Conservation (phyloP, 1,139 yeast species). For the Debaryomycetaceae sp. region DNA sequence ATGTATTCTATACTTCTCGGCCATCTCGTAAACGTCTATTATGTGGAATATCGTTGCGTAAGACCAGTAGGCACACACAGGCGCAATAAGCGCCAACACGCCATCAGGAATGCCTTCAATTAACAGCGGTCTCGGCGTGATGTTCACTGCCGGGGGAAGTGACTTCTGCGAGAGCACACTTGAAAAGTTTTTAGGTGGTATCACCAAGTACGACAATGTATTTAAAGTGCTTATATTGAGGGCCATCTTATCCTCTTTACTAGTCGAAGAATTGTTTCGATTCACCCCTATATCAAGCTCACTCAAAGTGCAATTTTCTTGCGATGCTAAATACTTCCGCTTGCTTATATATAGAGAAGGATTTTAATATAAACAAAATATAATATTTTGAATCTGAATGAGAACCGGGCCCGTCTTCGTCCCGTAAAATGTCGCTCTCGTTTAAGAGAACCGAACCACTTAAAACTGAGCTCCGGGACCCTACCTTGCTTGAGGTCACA, state of each 20-base stretch:
- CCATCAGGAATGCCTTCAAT: conserved; percentile 69
- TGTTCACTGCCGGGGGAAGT: conserved; percentile 11
- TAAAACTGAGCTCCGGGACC: too few species aligned
- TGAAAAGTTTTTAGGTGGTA: conserved; percentile 8
- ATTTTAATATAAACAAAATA: background rate
- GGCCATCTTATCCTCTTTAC: background rate
- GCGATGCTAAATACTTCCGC: too few species aligned
- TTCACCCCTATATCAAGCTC: too few species aligned
- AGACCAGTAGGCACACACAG: conserved; percentile 81
- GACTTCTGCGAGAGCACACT: conserved; percentile 5
- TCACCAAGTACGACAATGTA: conserved; percentile 1
- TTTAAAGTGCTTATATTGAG: conserved; percentile 1
- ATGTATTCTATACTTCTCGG: conserved; percentile 83
- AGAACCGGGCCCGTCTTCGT: background rate
- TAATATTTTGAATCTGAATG: background rate
- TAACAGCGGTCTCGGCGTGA: conserved; percentile 33
- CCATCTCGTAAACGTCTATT: conserved; percentile 68
- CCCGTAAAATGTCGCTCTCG: background rate
- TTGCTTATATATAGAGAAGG: background rate
- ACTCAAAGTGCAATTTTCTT: too few species aligned
- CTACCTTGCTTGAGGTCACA: too few species aligned
- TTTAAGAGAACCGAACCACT: background rate
- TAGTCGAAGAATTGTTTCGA: too few species aligned
- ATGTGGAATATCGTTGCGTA: conserved; percentile 71
- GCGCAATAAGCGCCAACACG: conserved; percentile 64